Base-by-base conservation (phyloP, 768 basidiomycete species). In the Suillus tomentosus region DNA sequence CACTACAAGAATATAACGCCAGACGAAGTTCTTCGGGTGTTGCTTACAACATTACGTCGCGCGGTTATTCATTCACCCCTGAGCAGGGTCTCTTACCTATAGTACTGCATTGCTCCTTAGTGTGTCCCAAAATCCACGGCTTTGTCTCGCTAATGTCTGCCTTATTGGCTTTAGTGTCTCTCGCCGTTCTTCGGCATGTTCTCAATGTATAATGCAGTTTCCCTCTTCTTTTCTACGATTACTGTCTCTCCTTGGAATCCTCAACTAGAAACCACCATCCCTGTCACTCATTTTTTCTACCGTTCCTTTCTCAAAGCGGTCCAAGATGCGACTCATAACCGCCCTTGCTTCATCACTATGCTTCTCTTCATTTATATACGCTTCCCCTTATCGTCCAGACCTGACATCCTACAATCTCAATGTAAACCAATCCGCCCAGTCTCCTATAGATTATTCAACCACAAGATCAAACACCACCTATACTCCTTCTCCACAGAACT, bases 371-470 rank as follows among this genome's bases (percentile, higher is more conserved):
- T 73, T 77, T 68, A 81, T 80, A 61, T 65, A 78, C 57, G 86
- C 89, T 2, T 87, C 90, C 14, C 91, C 90, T 0, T 95, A 89
- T 70, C 79, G 83, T 27, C 82, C 85, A 5, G 83, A 88, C 70
- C 85, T 93, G 66, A 77, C 79, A 45, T 79, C 85, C 69, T 94
- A 88, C 80, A 95, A 95, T 74, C 77, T 95, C 75, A 95, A 95
- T 76, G 69, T 81, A 69, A 93, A 92, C 77, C 79, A 90, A 75
- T 80, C 87, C 74, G 91, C 93, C 14, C 79, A 84, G 62, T 80
- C 82, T 61, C 85, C 88, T 5, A 73, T 87, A 19, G 82, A 94
- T 40, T 95, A 95, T 72, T 73, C 78, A 60, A 76, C 91, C 3
- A 78, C 80, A 61, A 85, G 91, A 47, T 76, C 82, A 2, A 90